Percentiles rank a stretch among this genome's conserved stretches.
Conservation (phyloP, 306 rosid species). For the Crotalaria pallida region DNA sequence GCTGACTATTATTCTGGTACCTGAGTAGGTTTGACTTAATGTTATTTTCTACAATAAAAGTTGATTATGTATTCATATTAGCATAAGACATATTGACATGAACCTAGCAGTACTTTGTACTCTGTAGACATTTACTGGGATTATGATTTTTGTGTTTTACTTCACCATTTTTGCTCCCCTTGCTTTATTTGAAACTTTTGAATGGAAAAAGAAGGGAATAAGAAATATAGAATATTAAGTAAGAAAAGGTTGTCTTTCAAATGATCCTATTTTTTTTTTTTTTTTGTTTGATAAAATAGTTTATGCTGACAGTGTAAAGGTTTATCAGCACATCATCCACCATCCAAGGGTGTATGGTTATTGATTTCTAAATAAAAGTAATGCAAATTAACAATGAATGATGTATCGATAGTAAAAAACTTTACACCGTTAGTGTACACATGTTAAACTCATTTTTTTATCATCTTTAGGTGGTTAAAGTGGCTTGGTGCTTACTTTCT, state of each 20-base stretch:
- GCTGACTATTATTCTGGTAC: conserved; percentile 37
- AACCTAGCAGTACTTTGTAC: too few relatives aligned
- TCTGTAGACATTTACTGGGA: conserved; percentile 19
- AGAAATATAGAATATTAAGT: not conserved
- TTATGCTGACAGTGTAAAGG: too few relatives aligned
- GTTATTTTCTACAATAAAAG: conserved; percentile 43
- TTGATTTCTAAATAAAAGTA: too few relatives aligned
- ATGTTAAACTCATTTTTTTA: too few relatives aligned
- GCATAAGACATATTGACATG: conserved; percentile 28
- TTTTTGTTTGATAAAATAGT: too few relatives aligned
- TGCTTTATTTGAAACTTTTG: not conserved
- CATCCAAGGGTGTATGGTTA: too few relatives aligned
- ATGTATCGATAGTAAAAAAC: too few relatives aligned
- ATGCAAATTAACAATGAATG: too few relatives aligned
- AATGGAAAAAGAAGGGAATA: not conserved
- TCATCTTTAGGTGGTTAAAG: too few relatives aligned
- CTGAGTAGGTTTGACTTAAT: conserved; percentile 31
- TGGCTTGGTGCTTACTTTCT: too few relatives aligned
- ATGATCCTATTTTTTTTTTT: not conserved
- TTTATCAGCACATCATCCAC: too few relatives aligned
- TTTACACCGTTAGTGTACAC: too few relatives aligned
- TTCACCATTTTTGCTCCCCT: not conserved
- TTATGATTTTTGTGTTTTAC: conserved; percentile 1
- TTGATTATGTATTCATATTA: conserved; percentile 30
- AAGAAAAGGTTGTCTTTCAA: not conserved